Evolutionary conservation across 345 rosid genomes (phyloP), one percentile per base, ranked within the genome.

Genomic region (Syzygium grande): DNA sequence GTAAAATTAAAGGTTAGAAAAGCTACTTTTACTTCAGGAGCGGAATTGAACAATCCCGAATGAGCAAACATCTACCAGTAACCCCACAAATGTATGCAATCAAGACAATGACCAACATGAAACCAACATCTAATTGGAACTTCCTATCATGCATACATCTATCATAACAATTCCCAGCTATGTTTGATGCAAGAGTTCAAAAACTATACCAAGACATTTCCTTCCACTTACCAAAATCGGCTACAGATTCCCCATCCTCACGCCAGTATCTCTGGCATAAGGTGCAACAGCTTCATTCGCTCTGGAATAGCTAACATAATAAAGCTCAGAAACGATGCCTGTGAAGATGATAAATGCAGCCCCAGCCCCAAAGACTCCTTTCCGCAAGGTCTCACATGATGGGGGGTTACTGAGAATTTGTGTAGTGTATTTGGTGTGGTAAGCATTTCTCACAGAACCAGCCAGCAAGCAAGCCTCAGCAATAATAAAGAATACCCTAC

Each of bases 381-480:
- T 97, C 86, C 99, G 95, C 87, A 97, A 25, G 23, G 88, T 87
- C 86, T 90, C 84, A 87, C 98, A 98, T 16, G 98, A 90, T 13
- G 89, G 91, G 5, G 92, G 55, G 5, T 85, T 21, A 51, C 77
- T 87, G 2, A 91, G 84, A 52, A 93, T 84, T 86, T 89, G 53
- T 15, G 88, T 87, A 55, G 91, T 91, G 92, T 94, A 96, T 87
- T 91, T 96, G 91, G 99, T 93, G 91, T 96, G 98, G 91, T 96
- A 94, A 11, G 99, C 99, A 43, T 95, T 98, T 49, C 94, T 88
- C 56, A 95, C 96, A 2, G 99, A 95, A 61, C 96, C 98, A 1
- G 98, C 99, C 68, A 98, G 90, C 94, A 98, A 92, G 92, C 98
- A 98, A 59, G 92, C 90, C 92, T 93, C 98, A 30, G 98, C 99